phyloP scores from a whole-genome alignment of 169 alveolate genomes.

The Eimeria praecox region DNA sequence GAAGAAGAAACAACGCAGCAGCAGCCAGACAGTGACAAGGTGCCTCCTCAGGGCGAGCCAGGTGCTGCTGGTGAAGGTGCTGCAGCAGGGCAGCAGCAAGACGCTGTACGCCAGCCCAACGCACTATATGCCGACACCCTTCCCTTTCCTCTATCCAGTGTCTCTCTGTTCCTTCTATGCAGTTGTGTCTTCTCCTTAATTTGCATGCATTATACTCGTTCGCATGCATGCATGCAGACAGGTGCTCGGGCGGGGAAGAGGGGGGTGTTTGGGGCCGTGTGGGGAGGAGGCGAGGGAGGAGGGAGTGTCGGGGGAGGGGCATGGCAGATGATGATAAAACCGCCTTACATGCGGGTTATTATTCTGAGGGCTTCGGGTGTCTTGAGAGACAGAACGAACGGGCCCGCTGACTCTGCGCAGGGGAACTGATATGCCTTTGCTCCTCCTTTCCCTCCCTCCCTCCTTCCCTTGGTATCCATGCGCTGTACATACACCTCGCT shows the following conservation, averaged over 20 bases:
- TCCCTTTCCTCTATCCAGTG: neutral
- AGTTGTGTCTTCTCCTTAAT: neutral
- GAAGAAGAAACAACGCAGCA: conserved; percentile 47
- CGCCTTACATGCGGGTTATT: conserved; percentile 20
- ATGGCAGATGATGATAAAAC: conserved; percentile 13
- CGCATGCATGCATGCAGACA: neutral
- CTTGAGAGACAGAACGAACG: neutral
- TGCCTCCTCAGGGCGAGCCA: neutral
- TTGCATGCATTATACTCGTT: neutral
- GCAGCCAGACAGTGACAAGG: conserved; percentile 16
- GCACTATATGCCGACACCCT: too few relatives aligned
- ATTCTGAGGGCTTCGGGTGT: conserved; percentile 33
- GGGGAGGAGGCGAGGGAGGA: neutral
- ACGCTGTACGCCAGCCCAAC: neutral
- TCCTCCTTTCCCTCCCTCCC: neutral
- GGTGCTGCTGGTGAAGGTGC: conserved; percentile 9
- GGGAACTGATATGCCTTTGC: conserved; percentile 13
- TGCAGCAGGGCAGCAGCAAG: conserved; percentile 24
- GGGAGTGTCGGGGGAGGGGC: neutral
- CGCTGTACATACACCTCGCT: neutral
- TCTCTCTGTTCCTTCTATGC: neutral
- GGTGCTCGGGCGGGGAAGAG: neutral
- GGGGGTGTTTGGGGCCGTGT: neutral
- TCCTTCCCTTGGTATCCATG: neutral
- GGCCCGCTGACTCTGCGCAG: conserved; percentile 73